Evolutionary conservation across 2,329 filamentous ascomycete species (phyloP), one percentile per base, ranked within the genome.

Genomic region (Scleromitrula shiraiana): DNA sequence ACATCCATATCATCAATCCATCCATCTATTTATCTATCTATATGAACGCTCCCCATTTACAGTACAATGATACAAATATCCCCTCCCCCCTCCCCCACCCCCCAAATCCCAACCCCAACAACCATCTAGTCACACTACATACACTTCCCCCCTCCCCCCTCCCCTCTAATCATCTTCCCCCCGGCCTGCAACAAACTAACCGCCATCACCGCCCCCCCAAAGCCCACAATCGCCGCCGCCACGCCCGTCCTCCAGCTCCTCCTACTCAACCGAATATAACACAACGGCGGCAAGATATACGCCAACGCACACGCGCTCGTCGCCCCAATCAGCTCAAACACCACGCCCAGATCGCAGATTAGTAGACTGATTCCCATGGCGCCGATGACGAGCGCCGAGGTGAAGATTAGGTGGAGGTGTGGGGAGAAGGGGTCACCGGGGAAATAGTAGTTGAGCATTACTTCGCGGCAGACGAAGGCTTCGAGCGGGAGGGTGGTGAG

Each of bases 391-490:
- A 97, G 75, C 4, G 80, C 73, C 1, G 88, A 89, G 56, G 85
- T 95, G 65, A 97, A 85, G 50, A 94, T 78, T 38, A 98, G 68
- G 67, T 98, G 93, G 0, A 65, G 46, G 30, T 83, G 83, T 59
- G 88, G 80, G 64, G 89, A 83, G 70, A 90, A 95, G 0, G 85
- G 84, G 29, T 62, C 56, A 4, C 51, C 73, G 0, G 77, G 78
- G 60, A 75, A 82, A 63, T 74, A 83, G 67, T 95, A 96, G 54
- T 88, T 89, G 57, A 88, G 78, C 87, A 96, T 95, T 54, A 96
- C 90, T 68, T 96, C 93, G 62, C 93, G 81, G 68, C 93, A 98
- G 46, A 98, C 93, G 66, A 98, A 98, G 14, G 89, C 90, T 72
- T 98, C 93, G 51, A 98, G 82, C 0, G 93, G 93, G 29, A 98